A percentile compares a stretch with the other conserved stretches of the same genome.
These are phyloP conservation scores for Vitis vinifera DNA, from an alignment of 164 flowering plant genomes.

Conservation along the genomic window ASM3070453v1 NC_081813.1:9541001-9541500, in stretches of 20 bases:
- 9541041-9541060: background rate
- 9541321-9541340: background rate
- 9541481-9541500: too few species aligned
- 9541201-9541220: constrained; percentile 16
- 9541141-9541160: constrained; percentile 28
- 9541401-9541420: too few species aligned
- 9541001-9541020: constrained; percentile 1
- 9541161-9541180: constrained; percentile 27
- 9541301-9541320: constrained; percentile 2
- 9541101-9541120: background rate
- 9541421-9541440: too few species aligned
- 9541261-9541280: background rate
- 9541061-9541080: constrained; percentile 10
- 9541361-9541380: too few species aligned
- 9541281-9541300: background rate
- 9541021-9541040: constrained; percentile 14
- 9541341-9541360: too few species aligned
- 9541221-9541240: constrained; percentile 1
- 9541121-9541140: constrained; percentile 21
- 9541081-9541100: constrained; percentile 5
- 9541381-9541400: too few species aligned
- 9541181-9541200: constrained; percentile 22
- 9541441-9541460: too few species aligned
- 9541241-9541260: background rate
- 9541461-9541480: too few species aligned